Conservation (phyloP, 768 basidiomycete genomes). For the Coprinopsis sp. region DNA sequence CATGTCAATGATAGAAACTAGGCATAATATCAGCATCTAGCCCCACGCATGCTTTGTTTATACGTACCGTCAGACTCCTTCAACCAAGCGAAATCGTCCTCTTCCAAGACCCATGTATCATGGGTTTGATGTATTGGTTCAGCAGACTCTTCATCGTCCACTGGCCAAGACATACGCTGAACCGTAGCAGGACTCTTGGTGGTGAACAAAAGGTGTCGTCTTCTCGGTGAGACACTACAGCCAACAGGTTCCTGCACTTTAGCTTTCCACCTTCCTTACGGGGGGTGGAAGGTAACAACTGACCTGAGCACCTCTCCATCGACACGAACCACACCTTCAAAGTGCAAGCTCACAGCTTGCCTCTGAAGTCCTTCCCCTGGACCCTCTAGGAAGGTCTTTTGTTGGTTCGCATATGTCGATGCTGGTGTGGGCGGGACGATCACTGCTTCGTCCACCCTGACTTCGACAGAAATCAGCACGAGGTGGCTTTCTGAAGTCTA, state of each 20-base stretch:
- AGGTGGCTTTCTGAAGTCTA: constrained; percentile 81
- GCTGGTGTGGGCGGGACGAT: constrained; percentile 53
- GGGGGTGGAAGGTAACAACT: constrained; percentile 4
- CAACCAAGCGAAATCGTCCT: constrained; percentile 69
- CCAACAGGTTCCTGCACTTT: constrained; percentile 6
- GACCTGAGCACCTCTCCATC: constrained; percentile 75
- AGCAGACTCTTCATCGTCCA: constrained; percentile 31
- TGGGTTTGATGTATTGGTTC: constrained; percentile 30
- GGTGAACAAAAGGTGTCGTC: constrained; percentile 65
- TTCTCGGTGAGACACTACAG: constrained; percentile 69
- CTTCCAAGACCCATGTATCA: constrained; percentile 68
- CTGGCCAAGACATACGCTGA: constrained; percentile 84
- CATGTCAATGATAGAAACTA: constrained; percentile 69
- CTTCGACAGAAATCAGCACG: constrained; percentile 66
- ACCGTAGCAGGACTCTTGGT: constrained; percentile 70
- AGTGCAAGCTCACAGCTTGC: constrained; percentile 61
- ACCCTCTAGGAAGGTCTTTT: constrained; percentile 69
- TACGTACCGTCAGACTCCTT: constrained; percentile 63
- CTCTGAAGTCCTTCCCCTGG: constrained; percentile 75
- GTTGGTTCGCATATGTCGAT: constrained; percentile 46
- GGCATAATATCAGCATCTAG: background rate
- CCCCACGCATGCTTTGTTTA: background rate
- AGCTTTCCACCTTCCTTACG: background rate
- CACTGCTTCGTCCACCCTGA: constrained; percentile 47
- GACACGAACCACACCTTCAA: constrained; percentile 79